phyloP scores from a whole-genome alignment of 176 grass and related monocot species.

The Rhynchospora tenuis region DNA sequence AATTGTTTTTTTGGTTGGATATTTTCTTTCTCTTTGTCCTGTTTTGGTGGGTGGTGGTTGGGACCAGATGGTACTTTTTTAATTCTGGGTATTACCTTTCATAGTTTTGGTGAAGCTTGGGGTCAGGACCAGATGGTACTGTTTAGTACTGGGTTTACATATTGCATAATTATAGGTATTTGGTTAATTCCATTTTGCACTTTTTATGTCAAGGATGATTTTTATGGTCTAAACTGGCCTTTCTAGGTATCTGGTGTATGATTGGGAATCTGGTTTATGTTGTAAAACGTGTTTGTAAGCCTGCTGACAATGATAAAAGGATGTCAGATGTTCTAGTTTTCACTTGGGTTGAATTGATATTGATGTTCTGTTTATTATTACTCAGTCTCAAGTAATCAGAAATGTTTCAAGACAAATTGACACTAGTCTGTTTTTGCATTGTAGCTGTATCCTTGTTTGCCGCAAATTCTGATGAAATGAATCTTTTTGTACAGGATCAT shows the following conservation, averaged over 20 bases:
- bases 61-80: neutral
- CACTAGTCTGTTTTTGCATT: no score
- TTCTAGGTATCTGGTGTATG: neutral
- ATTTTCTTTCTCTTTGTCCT: neutral
- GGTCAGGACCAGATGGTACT: neutral
- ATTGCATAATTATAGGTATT: neutral
- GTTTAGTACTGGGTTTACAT: neutral
- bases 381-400: neutral
- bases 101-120: no score
- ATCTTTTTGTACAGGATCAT: constrained; percentile 58
- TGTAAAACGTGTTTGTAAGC: neutral
- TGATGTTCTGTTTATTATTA: neutral
- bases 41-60: neutral
- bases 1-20: neutral
- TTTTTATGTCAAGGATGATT: neutral
- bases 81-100: neutral
- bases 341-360: neutral
- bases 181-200: neutral
- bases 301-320: neutral
- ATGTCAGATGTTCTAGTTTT: neutral
- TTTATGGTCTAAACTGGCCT: no score
- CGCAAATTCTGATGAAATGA: neutral
- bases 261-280: neutral
- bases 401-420: neutral
- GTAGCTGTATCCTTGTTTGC: neutral